A percentile compares a stretch with the other conserved stretches of the same genome.
phyloP scores from a whole-genome alignment of 1,284 basidiomycete species.

The Microbotryum lychnidis-dioicae region DNA sequence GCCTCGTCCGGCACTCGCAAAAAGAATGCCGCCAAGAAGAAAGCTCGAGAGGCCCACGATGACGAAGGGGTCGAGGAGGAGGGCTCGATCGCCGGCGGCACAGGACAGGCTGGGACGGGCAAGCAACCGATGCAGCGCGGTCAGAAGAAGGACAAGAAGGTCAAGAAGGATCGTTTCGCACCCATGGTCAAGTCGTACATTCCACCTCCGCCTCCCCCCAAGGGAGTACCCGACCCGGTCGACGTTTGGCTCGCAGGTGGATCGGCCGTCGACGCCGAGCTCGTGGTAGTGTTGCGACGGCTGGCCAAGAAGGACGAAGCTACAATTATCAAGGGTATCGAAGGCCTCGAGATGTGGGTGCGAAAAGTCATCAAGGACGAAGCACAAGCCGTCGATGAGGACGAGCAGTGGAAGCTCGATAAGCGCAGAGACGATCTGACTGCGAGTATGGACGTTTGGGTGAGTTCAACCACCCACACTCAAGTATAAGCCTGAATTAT shows the following conservation, averaged over 20 bases:
- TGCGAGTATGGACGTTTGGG: constrained; percentile 77
- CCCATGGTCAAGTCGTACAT: constrained; percentile 70
- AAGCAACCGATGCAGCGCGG: constrained; percentile 15
- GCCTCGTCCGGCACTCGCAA: constrained; percentile 63
- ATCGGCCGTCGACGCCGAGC: constrained; percentile 55
- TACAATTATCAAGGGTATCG: constrained; percentile 77
- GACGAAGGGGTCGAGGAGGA: constrained; percentile 7
- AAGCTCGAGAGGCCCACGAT: constrained; percentile 36
- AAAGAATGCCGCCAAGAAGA: constrained; percentile 51
- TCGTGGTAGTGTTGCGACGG: constrained; percentile 71
- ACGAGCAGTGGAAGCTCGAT: constrained; percentile 42
- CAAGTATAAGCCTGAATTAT: no score
- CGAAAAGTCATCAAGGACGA: constrained; percentile 38
- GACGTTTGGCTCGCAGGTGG: constrained; percentile 60
- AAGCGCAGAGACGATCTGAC: constrained; percentile 45
- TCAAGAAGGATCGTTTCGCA: constrained; percentile 38
- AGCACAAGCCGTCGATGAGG: constrained; percentile 43
- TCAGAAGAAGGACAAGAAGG: constrained; percentile 46
- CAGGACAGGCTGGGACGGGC: constrained; percentile 2
- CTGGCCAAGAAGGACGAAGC: constrained; percentile 86
- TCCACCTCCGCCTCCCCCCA: constrained; percentile 74
- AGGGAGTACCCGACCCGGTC: constrained; percentile 78
- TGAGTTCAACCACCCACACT: constrained; percentile 43
- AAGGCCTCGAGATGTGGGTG: constrained; percentile 71
- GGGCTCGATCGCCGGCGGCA: neutral